Percentiles rank a stretch among this genome's conserved stretches.
phyloP scores from a whole-genome alignment of 2,329 filamentous ascomycete genomes.

The Sodiomyces alkalinus region DNA sequence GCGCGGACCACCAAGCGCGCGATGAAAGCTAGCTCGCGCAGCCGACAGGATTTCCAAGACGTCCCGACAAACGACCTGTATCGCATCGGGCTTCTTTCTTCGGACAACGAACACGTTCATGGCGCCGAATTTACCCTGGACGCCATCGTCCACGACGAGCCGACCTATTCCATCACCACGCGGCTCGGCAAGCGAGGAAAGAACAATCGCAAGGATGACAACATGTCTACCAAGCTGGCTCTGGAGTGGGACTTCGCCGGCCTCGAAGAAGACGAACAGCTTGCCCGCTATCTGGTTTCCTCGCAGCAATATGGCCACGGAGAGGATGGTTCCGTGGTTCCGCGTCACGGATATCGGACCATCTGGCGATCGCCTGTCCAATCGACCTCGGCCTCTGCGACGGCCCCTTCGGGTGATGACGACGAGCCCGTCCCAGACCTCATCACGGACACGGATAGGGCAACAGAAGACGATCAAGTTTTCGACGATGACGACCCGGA shows the following conservation, averaged over 20 bases:
- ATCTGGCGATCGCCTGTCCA: constrained; percentile 17
- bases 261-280: constrained; percentile 22
- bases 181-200: constrained; percentile 18
- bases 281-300: constrained; percentile 20
- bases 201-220: constrained; percentile 11
- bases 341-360: constrained; percentile 3
- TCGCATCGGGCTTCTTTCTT: constrained; percentile 26
- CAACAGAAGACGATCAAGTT: neutral
- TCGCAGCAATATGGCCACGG: no score
- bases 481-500: constrained; percentile 6
- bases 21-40: no score
- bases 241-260: constrained; percentile 28
- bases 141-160: constrained; percentile 21
- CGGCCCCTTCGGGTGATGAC: no score
- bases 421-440: constrained; percentile 24
- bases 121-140: constrained; percentile 22
- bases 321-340: constrained; percentile 8
- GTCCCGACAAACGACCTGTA: constrained; percentile 25
- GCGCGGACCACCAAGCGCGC: constrained; percentile 18
- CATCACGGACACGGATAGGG: constrained; percentile 14
- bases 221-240: constrained; percentile 14
- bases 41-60: constrained; percentile 15
- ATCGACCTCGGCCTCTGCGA: no score
- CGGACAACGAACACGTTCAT: constrained; percentile 23
- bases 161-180: constrained; percentile 22